These are phyloP conservation scores for Neofusicoccum laricinum DNA, from an alignment of 2,329 filamentous ascomycete genomes.

Conservation along the genomic window DNA sequence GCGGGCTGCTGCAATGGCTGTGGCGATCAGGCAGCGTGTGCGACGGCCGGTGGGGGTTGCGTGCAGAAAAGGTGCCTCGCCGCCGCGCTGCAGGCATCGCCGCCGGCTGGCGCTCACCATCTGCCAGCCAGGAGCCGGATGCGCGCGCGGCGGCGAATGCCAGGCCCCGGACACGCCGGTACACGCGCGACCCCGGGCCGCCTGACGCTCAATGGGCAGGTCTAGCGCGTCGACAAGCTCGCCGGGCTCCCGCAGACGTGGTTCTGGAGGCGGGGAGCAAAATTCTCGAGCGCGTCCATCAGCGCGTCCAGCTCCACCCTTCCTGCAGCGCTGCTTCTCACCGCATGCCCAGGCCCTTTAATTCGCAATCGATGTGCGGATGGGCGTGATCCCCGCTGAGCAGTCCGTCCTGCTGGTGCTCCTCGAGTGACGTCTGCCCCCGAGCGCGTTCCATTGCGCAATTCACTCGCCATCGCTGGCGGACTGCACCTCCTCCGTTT, in stretches of 20 bases:
- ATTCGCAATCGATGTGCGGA: not conserved
- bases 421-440: not conserved
- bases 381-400: slow-evolving; percentile 9
- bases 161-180: not conserved
- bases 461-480: slow-evolving; percentile 10
- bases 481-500: not conserved
- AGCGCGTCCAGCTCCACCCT: not conserved
- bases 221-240: not conserved
- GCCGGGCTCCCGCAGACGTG: not conserved
- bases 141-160: not conserved
- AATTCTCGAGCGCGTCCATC: slow-evolving; percentile 8
- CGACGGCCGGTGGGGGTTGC: not conserved
- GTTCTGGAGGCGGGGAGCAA: slow-evolving; percentile 9
- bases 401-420: slow-evolving; percentile 4
- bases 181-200: slow-evolving; percentile 4
- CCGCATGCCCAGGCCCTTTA: not conserved
- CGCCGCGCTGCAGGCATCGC: not conserved
- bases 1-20: not conserved
- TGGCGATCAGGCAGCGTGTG: slow-evolving; percentile 8
- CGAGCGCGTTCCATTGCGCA: slow-evolving; percentile 4
- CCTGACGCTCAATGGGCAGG: not conserved
- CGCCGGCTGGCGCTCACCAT: too few species aligned
- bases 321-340: not conserved
- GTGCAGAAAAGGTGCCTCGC: not conserved
- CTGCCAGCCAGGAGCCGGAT: not conserved